Conservation (phyloP, 257 asterid species). For the Parsonsia alboflavescens region DNA sequence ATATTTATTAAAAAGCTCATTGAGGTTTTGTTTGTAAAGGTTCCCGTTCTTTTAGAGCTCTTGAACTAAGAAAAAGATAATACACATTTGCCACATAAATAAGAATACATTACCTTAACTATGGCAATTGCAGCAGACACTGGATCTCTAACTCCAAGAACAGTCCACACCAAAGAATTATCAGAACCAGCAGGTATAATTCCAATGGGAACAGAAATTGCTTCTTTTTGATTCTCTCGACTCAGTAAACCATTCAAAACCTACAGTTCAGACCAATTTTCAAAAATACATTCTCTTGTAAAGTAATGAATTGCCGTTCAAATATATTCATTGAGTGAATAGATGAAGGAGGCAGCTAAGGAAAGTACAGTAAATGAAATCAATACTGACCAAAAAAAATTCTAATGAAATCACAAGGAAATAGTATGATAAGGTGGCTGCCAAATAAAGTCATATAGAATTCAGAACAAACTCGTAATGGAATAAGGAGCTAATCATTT, state of each 20-base stretch:
- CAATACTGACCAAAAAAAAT: not conserved
- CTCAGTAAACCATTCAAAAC: conserved; percentile 94
- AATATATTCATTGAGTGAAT: not conserved
- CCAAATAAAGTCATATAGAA: not conserved
- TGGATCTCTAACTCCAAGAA: conserved; percentile 97
- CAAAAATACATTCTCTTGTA: not conserved
- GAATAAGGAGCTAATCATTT: not conserved
- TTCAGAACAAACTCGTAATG: not conserved
- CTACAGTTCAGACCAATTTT: conserved; percentile 33
- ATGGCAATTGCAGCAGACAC: conserved; percentile 92
- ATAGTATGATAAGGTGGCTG: not conserved
- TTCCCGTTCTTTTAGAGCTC: not conserved
- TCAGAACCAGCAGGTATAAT: conserved; percentile 99
- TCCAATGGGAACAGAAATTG: conserved; percentile 91
- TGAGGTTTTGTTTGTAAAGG: no score
- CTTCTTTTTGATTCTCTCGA: conserved; percentile 90
- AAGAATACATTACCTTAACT: conserved; percentile 56
- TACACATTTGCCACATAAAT: not conserved
- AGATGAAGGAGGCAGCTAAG: not conserved
- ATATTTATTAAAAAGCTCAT: no score
- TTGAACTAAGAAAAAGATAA: not conserved
- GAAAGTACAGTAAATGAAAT: not conserved
- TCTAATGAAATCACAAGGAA: not conserved
- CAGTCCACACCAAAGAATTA: conserved; percentile 96
- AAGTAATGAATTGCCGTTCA: not conserved